These are phyloP conservation scores for Cyclanthera cordifolia DNA, from an alignment of 306 rosid genomes.

Conservation along the genomic window DNA sequence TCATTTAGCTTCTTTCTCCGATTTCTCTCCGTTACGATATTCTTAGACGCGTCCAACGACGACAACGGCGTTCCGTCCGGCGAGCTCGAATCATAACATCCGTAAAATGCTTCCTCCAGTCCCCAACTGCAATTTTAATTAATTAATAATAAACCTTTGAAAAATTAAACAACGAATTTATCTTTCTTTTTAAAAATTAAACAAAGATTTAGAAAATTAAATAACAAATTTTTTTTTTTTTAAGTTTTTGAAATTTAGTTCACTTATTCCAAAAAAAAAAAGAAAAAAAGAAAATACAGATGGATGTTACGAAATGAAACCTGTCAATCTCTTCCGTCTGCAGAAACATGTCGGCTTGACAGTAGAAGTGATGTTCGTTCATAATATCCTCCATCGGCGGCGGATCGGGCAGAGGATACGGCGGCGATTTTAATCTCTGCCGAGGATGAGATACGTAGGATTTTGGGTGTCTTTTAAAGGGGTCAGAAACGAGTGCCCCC, in stretches of 20 bases:
- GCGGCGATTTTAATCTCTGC: not conserved
- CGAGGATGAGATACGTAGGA: not conserved
- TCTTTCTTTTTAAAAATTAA: too few species aligned
- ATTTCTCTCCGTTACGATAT: conserved; percentile 75
- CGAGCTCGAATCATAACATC: conserved; percentile 77
- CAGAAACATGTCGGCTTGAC: conserved; percentile 78
- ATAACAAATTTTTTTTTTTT: too few species aligned
- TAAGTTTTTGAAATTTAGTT: too few species aligned
- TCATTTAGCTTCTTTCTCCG: conserved; percentile 90
- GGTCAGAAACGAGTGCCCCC: not conserved
- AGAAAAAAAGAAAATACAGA: too few species aligned
- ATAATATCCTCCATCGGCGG: conserved; percentile 54
- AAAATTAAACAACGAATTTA: fast-evolving
- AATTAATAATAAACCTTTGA: too few species aligned
- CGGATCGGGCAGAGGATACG: not conserved
- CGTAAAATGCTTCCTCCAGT: conserved; percentile 67
- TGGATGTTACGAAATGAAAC: not conserved
- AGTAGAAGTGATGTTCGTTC: conserved; percentile 53
- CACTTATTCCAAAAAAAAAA: too few species aligned
- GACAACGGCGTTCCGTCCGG: conserved; percentile 64
- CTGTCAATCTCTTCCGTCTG: conserved; percentile 51
- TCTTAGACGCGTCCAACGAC: conserved; percentile 71
- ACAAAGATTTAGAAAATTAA: too few species aligned
- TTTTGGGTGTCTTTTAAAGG: too few species aligned
- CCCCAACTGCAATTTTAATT: conserved; percentile 40